Base-by-base conservation (phyloP, 306 rosid species). In the Glycyrrhiza uralensis region DNA sequence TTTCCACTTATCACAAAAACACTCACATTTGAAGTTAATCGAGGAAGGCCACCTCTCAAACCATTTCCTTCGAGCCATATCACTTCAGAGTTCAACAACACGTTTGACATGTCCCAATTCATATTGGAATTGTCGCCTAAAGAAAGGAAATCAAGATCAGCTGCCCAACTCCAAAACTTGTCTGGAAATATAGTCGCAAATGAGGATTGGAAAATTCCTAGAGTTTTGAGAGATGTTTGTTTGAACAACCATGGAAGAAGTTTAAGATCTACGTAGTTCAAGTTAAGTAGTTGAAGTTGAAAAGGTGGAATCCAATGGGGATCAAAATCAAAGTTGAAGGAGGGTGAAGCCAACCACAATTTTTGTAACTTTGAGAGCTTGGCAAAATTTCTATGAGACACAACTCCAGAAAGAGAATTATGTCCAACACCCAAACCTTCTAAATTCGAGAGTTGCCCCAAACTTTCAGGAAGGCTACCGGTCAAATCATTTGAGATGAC, bases 251-350 rank as follows among this genome's bases (percentile, higher is more conserved):
- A 61, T 19, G 49, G 12, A 38, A 19, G 0, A 19, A 11, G 3
- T 61, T 36, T 36, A 36, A 61, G 5, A 61, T 61, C 6, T 11
- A 2, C 49, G 11, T 12, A 36, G 1, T 5, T 6, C 18, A 61
- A 20, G 0, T 0, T 0, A 0, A 61, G 19, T 0, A 0, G 0
- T 3, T 11, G 1, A 12, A 61, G 68, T 61, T 36, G 1, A 38
- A 61, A 61, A 5, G 68, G 68, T 19, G 68, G 68, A 38, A 12
- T 38, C 68, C 49, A 61, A 0, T 61, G 13, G 6, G 68, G 49
- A 19, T 38, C 33, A 61, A 61, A 61, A 4, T 61, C 19, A 18
- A 61, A 36, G 12, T 5, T 3, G 0, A 35, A 20, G 1, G 1
- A 61, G 0, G 68, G 68, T 19, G 50, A 61, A 36, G 32, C 12